A percentile compares a stretch with the other conserved stretches of the same genome.
Conservation (phyloP, 768 basidiomycete genomes). For the Auriscalpium vulgare region DNA sequence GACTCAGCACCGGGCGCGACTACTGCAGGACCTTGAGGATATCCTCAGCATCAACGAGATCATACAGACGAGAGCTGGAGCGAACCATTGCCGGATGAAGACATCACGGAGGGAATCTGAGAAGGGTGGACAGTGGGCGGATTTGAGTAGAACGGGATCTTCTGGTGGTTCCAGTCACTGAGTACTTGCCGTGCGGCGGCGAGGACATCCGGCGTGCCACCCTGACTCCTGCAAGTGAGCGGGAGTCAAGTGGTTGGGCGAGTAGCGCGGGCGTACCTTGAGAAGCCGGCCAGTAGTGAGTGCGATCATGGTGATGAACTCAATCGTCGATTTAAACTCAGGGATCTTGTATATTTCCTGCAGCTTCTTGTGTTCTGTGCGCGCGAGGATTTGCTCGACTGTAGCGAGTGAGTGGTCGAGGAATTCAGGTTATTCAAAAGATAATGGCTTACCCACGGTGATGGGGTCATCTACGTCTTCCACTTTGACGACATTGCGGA, state of each 20-base stretch:
- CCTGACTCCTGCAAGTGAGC: not conserved
- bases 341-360: conserved; percentile 85
- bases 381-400: conserved; percentile 83
- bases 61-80: not conserved
- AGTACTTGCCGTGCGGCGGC: conserved; percentile 76
- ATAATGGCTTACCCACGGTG: conserved; percentile 57
- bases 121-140: conserved; percentile 80
- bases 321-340: conserved; percentile 57
- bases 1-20: conserved; percentile 71
- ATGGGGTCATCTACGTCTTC: conserved; percentile 90
- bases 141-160: conserved; percentile 80
- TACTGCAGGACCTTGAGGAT: not conserved
- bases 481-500: conserved; percentile 85
- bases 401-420: not conserved
- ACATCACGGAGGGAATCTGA: conserved; percentile 44
- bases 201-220: conserved; percentile 63
- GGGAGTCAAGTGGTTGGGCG: too few species aligned
- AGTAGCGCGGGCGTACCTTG: conserved; percentile 42
- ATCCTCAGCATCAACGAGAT: not conserved
- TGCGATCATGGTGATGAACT: conserved; percentile 88
- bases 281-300: conserved; percentile 74
- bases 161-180: conserved; percentile 93
- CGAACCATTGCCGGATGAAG: conserved; percentile 24
- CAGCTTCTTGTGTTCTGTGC: conserved; percentile 64
- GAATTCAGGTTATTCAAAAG: not conserved